phyloP scores from a whole-genome alignment of 129 eudicot species.

The Arctium minus region DNA sequence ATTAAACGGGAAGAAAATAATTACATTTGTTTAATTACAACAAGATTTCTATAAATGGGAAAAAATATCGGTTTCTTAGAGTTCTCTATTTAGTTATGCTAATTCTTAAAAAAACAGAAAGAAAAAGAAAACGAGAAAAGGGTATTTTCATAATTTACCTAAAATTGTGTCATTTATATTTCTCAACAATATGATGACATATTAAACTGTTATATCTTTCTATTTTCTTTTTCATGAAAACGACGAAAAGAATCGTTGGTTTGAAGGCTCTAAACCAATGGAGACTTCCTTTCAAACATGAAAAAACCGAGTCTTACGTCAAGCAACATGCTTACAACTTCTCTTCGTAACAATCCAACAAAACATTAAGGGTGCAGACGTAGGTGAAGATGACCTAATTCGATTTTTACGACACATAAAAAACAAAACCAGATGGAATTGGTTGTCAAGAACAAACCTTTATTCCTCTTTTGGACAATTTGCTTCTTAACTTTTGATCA shows the following conservation, averaged over 20 bases:
- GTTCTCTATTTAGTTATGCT: background rate
- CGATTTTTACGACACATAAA: background rate
- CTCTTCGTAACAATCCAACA: background rate
- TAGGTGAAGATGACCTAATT: conserved; percentile 11
- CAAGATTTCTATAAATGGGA: background rate
- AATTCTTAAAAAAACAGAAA: background rate
- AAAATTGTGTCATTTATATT: background rate
- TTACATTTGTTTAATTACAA: too few species aligned
- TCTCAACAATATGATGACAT: background rate
- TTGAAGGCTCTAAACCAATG: background rate
- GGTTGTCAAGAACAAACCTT: conserved; percentile 27
- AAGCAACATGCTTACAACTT: background rate
- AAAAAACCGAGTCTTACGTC: conserved; percentile 10
- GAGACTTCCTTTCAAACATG: background rate
- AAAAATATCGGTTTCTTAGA: background rate
- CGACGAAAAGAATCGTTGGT: background rate
- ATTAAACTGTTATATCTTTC: background rate
- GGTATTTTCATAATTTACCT: background rate
- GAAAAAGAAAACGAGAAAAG: background rate
- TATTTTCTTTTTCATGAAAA: background rate
- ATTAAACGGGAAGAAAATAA: too few species aligned
- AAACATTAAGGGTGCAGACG: background rate
- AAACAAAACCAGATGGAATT: background rate
- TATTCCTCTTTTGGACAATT: conserved; percentile 24
- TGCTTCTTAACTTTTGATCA: conserved; percentile 21